Base-by-base conservation (phyloP, 169 alveolate genomes). In the Babesia ovata region DNA sequence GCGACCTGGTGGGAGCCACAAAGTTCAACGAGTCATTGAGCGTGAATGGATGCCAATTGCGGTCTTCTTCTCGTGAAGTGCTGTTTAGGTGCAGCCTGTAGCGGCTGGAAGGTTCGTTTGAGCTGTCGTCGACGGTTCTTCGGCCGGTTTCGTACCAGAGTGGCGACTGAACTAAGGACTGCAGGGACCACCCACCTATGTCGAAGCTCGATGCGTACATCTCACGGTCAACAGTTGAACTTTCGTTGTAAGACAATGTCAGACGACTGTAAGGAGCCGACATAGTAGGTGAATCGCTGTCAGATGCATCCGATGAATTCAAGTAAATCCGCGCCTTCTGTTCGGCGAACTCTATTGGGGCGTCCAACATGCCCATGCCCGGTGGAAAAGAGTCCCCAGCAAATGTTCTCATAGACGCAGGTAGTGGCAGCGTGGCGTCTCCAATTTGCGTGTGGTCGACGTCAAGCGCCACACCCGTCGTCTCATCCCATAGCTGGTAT, bases 111-210 rank as follows among this genome's bases (percentile, higher is more conserved):
- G 36, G 22, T 4, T 56, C 85, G 17, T 10, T 14, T 36, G 53
- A 19, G 33, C 14, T 19, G 22, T 28, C 60, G 13, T 66, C 72
- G 16, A 52, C 17, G 49, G 67, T 28, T 45, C 24, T 50, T 45
- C 63, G 65, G 36, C 53, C 65, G 39, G 66, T 33, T 14, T 81
- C 84, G 60, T 81, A 81, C 88, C 88, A 81, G 36, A 81, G 70
- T 17, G 88, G 88, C 42, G 78, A 46, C 48, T 81, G 88, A 0
- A 81, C 61, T 59, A 72, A 22, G 12, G 84, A 70, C 52, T 81
- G 88, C 50, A 73, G 49, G 13, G 88, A 81, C 88, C 88, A 81
- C 14, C 53, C 50, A 45, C 79, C 61, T 13, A 69, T 21, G 28
- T 67, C 83, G 19, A 67, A 28, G 56, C 66, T 54, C n/a, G 76